phyloP scores from a whole-genome alignment of 257 asterid genomes.

The Cordia subcordata region DNA sequence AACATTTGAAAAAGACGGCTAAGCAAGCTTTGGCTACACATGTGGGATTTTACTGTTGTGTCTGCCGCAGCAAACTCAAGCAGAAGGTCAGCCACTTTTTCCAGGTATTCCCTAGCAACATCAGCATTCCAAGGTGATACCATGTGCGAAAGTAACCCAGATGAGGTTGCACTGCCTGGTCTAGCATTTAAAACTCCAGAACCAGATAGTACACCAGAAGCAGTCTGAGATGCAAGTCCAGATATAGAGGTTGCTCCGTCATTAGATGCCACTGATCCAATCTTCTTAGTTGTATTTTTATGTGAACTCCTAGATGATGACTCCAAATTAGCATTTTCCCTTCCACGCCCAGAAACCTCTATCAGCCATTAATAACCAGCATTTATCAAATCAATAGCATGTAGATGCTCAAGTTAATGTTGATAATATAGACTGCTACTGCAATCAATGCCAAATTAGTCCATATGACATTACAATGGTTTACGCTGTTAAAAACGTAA shows the following conservation, averaged over 20 bases:
- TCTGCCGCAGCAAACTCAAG: slow-evolving; percentile 96
- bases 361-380: slow-evolving; percentile 23
- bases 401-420: not conserved
- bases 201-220: slow-evolving; percentile 93
- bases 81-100: slow-evolving; percentile 93
- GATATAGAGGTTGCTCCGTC: slow-evolving; percentile 58
- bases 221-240: slow-evolving; percentile 75
- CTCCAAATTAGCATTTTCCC: slow-evolving; percentile 62
- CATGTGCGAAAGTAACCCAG: slow-evolving; percentile 85
- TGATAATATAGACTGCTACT: not conserved
- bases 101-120: slow-evolving; percentile 89
- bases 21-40: slow-evolving; percentile 98
- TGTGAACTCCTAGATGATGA: slow-evolving; percentile 66
- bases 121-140: slow-evolving; percentile 94
- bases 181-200: slow-evolving; percentile 97
- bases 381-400: slow-evolving; percentile 13
- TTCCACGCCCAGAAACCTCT: slow-evolving; percentile 92
- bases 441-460: too few relatives aligned
- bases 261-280: slow-evolving; percentile 41
- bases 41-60: slow-evolving; percentile 79
- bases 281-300: slow-evolving; percentile 63
- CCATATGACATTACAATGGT: too few relatives aligned
- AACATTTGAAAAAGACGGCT: slow-evolving; percentile 98
- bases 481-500: too few relatives aligned
- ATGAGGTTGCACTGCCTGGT: slow-evolving; percentile 94